Evolutionary conservation across 345 rosid species (phyloP), one percentile per base, ranked within the genome.

Genomic region (Hypericum androsaemum): DNA sequence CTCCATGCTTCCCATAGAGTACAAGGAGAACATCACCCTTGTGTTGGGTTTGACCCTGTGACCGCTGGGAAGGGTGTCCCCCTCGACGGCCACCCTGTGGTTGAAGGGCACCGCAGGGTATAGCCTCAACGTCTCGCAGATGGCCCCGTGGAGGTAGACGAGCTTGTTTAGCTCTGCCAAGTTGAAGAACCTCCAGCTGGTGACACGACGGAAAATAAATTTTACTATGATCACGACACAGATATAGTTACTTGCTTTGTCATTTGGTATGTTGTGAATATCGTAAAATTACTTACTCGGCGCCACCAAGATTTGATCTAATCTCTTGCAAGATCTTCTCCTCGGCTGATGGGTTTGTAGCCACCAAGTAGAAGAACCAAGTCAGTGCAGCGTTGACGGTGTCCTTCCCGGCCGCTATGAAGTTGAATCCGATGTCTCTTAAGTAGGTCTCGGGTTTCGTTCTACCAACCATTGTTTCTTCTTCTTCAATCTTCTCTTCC

Each of bases 61-160:
- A 3, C 66, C 66, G 9, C 55, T 52, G 0, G 66, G 66, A 10
- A 62, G 60, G 8, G 22, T 16, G 22, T 62, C 66, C 11, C 35
- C 36, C 6, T 14, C 38, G 11, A 54, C 10, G 0, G 66, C 32
- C 5, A 32, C 39, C 28, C 7, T 44, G 5, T 47, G 43, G 3
- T 62, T 12, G 37, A 40, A 62, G 12, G 66, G 55, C 8, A 54
- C 36, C 7, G 66, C 36, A 7, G 66, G 66, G 47, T 54, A 62
- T 0, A 62, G 50, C 54, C 59, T 46, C 5, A 62, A 47, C 0
- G 52, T 36, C n/a, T 62, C 60, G 6, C 51, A 57, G 3, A 63
- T 12, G 14, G 60, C 46, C 7, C 50, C 67, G 22, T 63, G 62
- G 1, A 56, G 43, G 53, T 58, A 64, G 13, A 45, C 37, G 8